A percentile compares a stretch with the other conserved stretches of the same genome.
Conservation (phyloP, 306 rosid genomes). For the Fragaria ananassa region DNA sequence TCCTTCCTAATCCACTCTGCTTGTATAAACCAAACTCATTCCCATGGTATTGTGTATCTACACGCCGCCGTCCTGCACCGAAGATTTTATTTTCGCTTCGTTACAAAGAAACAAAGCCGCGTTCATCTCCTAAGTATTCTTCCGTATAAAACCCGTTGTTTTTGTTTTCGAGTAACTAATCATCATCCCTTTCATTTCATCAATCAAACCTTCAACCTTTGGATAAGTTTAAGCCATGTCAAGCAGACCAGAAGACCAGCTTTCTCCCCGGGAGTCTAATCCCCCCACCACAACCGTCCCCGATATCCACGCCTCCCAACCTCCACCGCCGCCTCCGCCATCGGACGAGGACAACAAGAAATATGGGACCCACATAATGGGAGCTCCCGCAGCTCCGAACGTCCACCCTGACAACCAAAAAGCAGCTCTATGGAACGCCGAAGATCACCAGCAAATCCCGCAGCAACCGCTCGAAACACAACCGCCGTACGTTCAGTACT, state of each 20-base stretch:
- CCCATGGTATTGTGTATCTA: too few relatives aligned
- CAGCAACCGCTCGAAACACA: slow-evolving; percentile 19
- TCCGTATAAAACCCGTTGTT: not conserved
- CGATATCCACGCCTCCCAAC: not conserved
- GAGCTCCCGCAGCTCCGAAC: slow-evolving; percentile 35
- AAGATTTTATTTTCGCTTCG: too few relatives aligned
- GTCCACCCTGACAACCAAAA: slow-evolving; percentile 45
- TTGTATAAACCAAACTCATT: not conserved
- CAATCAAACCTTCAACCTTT: not conserved
- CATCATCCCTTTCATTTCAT: not conserved
- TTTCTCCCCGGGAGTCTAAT: slow-evolving; percentile 6
- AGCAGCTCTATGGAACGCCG: slow-evolving; percentile 42
- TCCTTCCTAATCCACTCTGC: not conserved
- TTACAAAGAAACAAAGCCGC: slow-evolving; percentile 6
- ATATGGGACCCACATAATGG: slow-evolving; percentile 57
- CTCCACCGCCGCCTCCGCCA: not conserved
- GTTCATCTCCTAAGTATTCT: not conserved
- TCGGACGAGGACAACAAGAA: slow-evolving; percentile 42
- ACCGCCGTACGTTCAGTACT: slow-evolving; percentile 36
- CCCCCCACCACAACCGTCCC: slow-evolving; percentile 10
- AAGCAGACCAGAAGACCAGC: slow-evolving; percentile 19
- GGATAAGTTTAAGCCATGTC: slow-evolving; percentile 10
- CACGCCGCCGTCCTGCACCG: too few relatives aligned
- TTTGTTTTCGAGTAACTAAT: too few relatives aligned
- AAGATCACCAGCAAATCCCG: slow-evolving; percentile 25